These are phyloP conservation scores for Zea luxurians DNA, from an alignment of 176 grass and related monocot species.

Conservation along the genomic window DNA sequence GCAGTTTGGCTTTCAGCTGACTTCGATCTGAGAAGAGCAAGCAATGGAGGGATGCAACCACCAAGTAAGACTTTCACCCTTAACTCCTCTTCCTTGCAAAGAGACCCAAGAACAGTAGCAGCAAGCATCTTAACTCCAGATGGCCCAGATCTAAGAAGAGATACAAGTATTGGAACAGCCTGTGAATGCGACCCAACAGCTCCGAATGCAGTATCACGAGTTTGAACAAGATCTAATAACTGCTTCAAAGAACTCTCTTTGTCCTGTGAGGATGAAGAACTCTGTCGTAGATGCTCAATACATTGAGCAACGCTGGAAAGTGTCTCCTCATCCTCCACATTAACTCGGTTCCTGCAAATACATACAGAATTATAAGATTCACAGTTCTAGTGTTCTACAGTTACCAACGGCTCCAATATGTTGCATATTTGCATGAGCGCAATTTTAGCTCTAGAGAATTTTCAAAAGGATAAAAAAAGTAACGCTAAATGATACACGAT, in stretches of 20 bases:
- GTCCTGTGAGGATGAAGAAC: slow-evolving; percentile 71
- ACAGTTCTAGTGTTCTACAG: not conserved
- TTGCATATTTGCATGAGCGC: not conserved
- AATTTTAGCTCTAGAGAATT: not conserved
- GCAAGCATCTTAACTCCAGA: slow-evolving; percentile 77
- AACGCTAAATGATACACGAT: slow-evolving; percentile 9
- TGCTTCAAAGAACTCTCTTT: slow-evolving; percentile 87
- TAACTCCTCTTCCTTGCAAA: slow-evolving; percentile 93
- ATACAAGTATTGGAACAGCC: slow-evolving; percentile 86
- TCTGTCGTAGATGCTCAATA: slow-evolving; percentile 85
- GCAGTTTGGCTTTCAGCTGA: slow-evolving; percentile 76
- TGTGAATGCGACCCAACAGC: slow-evolving; percentile 84
- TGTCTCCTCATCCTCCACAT: slow-evolving; percentile 89
- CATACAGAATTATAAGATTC: slow-evolving; percentile 33
- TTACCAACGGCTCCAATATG: not conserved
- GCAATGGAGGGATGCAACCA: slow-evolving; percentile 93
- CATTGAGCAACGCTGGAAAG: slow-evolving; percentile 87
- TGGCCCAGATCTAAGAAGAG: slow-evolving; percentile 83
- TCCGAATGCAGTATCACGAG: slow-evolving; percentile 82
- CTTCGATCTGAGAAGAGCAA: slow-evolving; percentile 76
- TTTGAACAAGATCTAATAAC: slow-evolving; percentile 89
- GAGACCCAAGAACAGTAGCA: slow-evolving; percentile 85
- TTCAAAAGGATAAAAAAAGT: not conserved
- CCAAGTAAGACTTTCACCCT: slow-evolving; percentile 90
- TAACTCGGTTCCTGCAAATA: slow-evolving; percentile 61